Evolutionary conservation across 306 rosid genomes (phyloP), one percentile per base, ranked within the genome.

Genomic region (Quercus berberidifolia): DNA sequence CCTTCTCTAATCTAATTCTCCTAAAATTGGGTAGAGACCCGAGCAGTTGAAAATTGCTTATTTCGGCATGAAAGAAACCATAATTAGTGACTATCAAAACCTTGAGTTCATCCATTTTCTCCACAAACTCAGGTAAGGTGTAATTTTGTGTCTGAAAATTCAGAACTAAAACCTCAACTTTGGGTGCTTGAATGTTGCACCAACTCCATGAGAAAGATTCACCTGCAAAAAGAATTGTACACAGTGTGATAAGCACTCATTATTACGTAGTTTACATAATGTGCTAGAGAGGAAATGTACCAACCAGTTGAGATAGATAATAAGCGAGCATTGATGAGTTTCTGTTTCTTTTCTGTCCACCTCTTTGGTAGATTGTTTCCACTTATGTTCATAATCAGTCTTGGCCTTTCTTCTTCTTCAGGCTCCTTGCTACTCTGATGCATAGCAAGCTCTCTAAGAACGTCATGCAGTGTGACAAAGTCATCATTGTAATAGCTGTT

Each of bases 381-480:
- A 23, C 3, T n/a, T 2, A 80, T 56, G 43, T 85, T 74, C 18
- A 87, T 12, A 75, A 77, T 65, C 54, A 84, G 68, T 77, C 89
- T 83, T 55, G 55, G 62, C 76, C 84, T 76, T 17, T n/a, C 54
- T 74, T n/a, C 54, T 74, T 63, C 56, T 15, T 74, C 51, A 4
- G 85, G 68, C 4, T 54, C 82, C 19, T 55, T 4, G 30, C 20
- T 69, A 31, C 68, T 28, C 33, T 74, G 76, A 7, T 33, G 68
- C 35, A 82, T 75, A 5, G 88, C 88, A 20, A 87, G 75, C 68
- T 84, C 89, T 69, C 89, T 82, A 31, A 85, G 87, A 71, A 83
- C 55, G 55, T 78, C 79, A 57, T 83, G 78, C 73, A 67, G 85
- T 13, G 69, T 72, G 15, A 78, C 71, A 8, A 75, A 85, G 78